phyloP scores from a whole-genome alignment of 1,139 yeast genomes.

The Lodderomyces elongisporus region DNA sequence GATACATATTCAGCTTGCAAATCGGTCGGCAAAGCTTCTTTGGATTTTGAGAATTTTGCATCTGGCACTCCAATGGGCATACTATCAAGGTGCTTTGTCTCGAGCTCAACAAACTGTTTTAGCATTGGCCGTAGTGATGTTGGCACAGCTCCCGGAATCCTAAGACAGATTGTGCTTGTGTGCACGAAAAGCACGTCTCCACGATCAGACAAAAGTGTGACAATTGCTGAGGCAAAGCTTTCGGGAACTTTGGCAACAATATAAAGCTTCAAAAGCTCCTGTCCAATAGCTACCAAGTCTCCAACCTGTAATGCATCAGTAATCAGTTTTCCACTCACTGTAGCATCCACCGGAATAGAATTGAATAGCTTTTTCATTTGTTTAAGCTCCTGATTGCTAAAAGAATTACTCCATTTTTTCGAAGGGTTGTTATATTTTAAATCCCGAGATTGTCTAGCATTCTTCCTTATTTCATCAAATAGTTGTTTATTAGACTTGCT shows the following conservation, averaged over 20 bases:
- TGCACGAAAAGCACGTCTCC: conserved; percentile 54
- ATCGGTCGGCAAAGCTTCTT: conserved; percentile 20
- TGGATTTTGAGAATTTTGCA: conserved; percentile 24
- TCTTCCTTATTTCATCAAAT: conserved; percentile 3
- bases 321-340: conserved; percentile 21
- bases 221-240: conserved; percentile 25
- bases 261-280: conserved; percentile 28
- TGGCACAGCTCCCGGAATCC: conserved; percentile 55
- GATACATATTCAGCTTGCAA: conserved; percentile 10
- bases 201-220: conserved; percentile 49
- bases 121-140: conserved; percentile 17
- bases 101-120: conserved; percentile 25
- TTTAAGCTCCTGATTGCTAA: not conserved
- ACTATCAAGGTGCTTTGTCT: conserved; percentile 27
- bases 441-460: conserved; percentile 4
- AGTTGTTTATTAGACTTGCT: conserved; percentile 5
- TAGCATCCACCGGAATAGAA: conserved; percentile 18
- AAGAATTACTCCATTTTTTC: conserved; percentile 17
- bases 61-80: conserved; percentile 42
- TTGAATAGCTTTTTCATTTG: conserved; percentile 11
- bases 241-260: conserved; percentile 32
- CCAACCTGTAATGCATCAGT: conserved; percentile 29
- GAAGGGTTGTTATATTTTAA: conserved; percentile 20
- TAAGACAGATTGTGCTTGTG: conserved; percentile 38
- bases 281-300: conserved; percentile 33